Evolutionary conservation across 192 early-diverging fungal species (phyloP), one percentile per base, ranked within the genome.

Genomic region (Powellomyces hirtus): DNA sequence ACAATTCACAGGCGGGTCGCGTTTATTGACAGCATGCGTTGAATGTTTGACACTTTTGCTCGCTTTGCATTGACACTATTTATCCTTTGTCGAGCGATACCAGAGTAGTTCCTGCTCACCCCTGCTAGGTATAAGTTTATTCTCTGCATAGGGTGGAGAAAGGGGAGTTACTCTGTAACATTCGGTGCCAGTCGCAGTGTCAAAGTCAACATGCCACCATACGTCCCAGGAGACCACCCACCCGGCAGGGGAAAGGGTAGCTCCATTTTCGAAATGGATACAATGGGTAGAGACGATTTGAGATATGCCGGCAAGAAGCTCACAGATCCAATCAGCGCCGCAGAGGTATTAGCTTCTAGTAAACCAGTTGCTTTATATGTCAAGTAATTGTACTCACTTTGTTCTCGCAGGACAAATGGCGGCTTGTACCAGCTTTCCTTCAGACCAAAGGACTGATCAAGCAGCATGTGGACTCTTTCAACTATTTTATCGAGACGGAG

Each of bases 341-440:
- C 66, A n/a, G 85, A 87, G 77, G 82, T 81, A 24, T 24, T 29
- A 22, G 37, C 30, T 24, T 8, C 1, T 10, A 6, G 29, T 64
- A 35, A 6, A 1, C 3, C 8, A 30, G n/a, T 18, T 40, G 24
- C 40, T 55, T 0, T 16, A n/a, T 42, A 14, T 37, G 37, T 50
- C 44, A 37, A 11, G 37, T 42, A 5, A 52, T 1, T 78, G n/a
- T 36, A 81, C 83, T 83, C 82, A 91, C 89, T 76, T 91, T 89
- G n/a, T n/a, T n/a, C n/a, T n/a, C n/a, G n/a, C n/a, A 94, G 89
- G 95, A 99, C 81, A 99, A 99, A 73, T 99, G 97, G 97, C 86
- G 94, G 73, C 81, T 99, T 38, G 81, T 99, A 20, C 97, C 97
- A 3, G 95, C 97, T 0, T 99, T 97, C 75, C 78, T 99, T 34